Base-by-base conservation (phyloP, 2,329 filamentous ascomycete species). In the Coleophoma crateriformis region DNA sequence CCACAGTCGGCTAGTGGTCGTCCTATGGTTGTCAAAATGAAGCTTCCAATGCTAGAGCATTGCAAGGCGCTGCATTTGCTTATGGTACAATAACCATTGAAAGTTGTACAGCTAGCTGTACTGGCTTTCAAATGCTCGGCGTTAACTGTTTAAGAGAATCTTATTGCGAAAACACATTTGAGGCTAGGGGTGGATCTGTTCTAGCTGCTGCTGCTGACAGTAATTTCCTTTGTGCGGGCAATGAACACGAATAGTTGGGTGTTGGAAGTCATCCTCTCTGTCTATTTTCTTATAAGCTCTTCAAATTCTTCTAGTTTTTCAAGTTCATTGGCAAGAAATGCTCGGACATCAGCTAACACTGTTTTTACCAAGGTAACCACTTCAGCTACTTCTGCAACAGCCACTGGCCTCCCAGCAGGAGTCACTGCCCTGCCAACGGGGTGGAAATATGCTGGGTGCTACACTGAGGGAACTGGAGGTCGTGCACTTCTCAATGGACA, bases 131-230 rank as follows among this genome's bases (percentile, higher is more conserved):
- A 1, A 67, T 62, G 48, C 64, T 64, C 39, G 68, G 68, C 40
- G 61, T 67, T 13, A 68, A 71, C 49, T 71, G 67, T 54, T 58
- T 58, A 19, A 45, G 60, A 42, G 64, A 68, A 56, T 68, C 66
- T 51, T 34, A 54, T 50, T 64, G 61, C 39, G 61, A 58, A 34
- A 59, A 61, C 48, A 34, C 15, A 10, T 41, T 58, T 8, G 32
- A 15, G 3, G 34, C 44, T 6, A 32, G 44, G 3, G n/a, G n/a
- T n/a, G n/a, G n/a, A n/a, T 46, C 44, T 11, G 34, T 15, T 35
- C 15, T 13, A 35, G 44, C 44, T 22, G n/a, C 44, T 14, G 32
- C 15, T 1, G 35, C n/a, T 32, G 33, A 38, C 19, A 37, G 44
- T 13, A 35, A 14, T 4, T 35, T 46, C 32, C 32, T 35, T 15